Conservation (phyloP, 371 early-diverging fungal species). For the Mucor plumbeus region DNA sequence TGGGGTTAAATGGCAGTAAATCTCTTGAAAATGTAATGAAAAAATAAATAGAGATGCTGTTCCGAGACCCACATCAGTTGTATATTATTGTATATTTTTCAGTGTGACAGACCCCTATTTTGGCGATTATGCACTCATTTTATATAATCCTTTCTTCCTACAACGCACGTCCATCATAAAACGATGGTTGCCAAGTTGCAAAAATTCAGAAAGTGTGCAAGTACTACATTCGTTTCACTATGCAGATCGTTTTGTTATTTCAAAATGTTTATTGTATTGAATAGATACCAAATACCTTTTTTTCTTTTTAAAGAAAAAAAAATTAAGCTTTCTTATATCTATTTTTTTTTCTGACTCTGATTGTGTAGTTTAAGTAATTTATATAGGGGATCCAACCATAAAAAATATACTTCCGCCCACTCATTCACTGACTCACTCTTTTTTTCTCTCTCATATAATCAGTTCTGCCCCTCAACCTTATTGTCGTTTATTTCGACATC, state of each 20-base stretch:
- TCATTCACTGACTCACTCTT: not conserved
- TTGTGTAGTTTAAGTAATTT: not conserved
- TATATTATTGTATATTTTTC: conserved; percentile 6
- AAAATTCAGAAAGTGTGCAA: not conserved
- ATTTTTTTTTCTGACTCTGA: conserved; percentile 14
- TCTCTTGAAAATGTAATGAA: not conserved
- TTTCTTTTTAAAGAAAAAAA: not conserved
- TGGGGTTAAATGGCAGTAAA: not conserved
- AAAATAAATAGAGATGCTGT: conserved; percentile 13
- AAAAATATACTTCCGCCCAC: not conserved
- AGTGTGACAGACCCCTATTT: conserved; percentile 34
- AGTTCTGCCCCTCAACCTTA: conserved; percentile 40
- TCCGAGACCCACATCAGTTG: conserved; percentile 19
- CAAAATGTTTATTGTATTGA: not conserved
- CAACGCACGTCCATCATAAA: conserved; percentile 28
- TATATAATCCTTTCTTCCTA: not conserved
- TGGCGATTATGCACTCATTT: conserved; percentile 25
- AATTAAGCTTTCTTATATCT: not conserved
- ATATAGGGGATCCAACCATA: conserved; percentile 5
- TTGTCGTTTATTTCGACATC: conserved; percentile 26
- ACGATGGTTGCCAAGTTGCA: conserved; percentile 2
- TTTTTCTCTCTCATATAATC: not conserved
- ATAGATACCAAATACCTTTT: not conserved
- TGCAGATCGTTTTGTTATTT: conserved; percentile 5
- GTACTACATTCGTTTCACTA: conserved; percentile 10